Percentiles rank a stretch among this genome's conserved stretches.
phyloP scores from a whole-genome alignment of 1,139 yeast genomes.

The Dujonia santamariae region DNA sequence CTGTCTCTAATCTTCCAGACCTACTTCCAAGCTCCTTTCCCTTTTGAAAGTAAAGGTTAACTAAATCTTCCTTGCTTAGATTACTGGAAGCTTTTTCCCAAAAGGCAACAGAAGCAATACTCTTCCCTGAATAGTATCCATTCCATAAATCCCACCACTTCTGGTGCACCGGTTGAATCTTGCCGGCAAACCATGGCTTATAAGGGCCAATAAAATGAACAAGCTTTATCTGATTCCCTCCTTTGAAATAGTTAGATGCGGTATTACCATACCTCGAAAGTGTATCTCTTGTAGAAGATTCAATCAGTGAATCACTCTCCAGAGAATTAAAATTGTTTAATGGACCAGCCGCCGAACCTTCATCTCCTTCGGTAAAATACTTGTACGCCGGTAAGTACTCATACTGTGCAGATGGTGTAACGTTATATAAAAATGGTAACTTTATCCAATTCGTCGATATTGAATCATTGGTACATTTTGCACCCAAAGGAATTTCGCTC shows the following conservation, averaged over 20 bases:
- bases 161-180: constrained; percentile 15
- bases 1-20: too few relatives aligned
- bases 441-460: constrained; percentile 53
- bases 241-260: constrained; percentile 22
- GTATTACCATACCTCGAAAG: constrained; percentile 21
- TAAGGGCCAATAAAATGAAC: constrained; percentile 78
- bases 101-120: constrained; percentile 5
- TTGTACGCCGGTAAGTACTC: constrained; percentile 79
- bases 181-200: constrained; percentile 73
- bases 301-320: neutral
- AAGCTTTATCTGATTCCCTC: constrained; percentile 43
- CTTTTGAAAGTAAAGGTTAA: constrained; percentile 6
- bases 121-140: constrained; percentile 26
- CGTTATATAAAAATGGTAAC: constrained; percentile 80
- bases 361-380: constrained; percentile 39
- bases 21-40: constrained; percentile 1
- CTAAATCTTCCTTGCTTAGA: constrained; percentile 10
- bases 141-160: constrained; percentile 49
- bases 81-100: constrained; percentile 7
- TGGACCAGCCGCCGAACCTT: too few relatives aligned
- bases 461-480: constrained; percentile 9
- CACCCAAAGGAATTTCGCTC: constrained; percentile 1
- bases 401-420: constrained; percentile 79
- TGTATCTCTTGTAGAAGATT: constrained; percentile 15
- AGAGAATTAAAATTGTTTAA: too few relatives aligned